Evolutionary conservation across 2,329 filamentous ascomycete genomes (phyloP), one percentile per base, ranked within the genome.

Genomic region (Aschersonia sp.): DNA sequence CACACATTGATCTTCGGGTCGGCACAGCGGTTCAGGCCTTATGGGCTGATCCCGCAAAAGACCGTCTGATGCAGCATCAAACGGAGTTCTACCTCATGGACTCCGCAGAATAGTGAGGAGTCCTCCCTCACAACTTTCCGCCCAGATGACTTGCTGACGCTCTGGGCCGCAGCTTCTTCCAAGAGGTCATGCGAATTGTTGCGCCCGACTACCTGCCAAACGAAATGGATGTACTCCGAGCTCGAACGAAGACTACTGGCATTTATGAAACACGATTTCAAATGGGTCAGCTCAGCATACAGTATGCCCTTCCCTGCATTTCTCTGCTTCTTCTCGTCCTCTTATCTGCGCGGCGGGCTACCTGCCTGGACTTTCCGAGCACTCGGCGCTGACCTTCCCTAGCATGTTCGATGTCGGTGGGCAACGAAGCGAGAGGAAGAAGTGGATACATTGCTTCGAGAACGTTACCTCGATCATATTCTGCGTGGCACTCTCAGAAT

Each of bases 381-480:
- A 29, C n/a, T 45, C 10, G 42, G 44, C 46, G 46, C 58, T 63
- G 43, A 62, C 52, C 3, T 39, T 10, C 42, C 47, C 30, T 61
- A 97, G 90, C 70, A 98, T 98, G 92, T 98, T 98, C 62, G 92
- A 98, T 64, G 92, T 98, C 5, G 92, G 92, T 53, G 92, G 92
- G 30, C 92, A 98, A 68, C 76, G 92, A 62, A 97, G 90, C 65
- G 92, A 98, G 68, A 79, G 92, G 53, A 98, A 98, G 73, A 98
- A 98, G 71, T 98, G 92, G 92, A 98, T 98, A 62, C 92, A 98
- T 69, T 98, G 92, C 70, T 98, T 98, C 65, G 92, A 98, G 66
- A 97, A 97, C 58, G 92, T 98, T 58, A 98, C 92, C 42, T 97
- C 92, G 4, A 98, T 98, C 65, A 98, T 98, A 56, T 98, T 98